A percentile compares a stretch with the other conserved stretches of the same genome.
Evolutionary conservation across 495 filamentous ascomycete genomes (phyloP).

Genomic region (Talaromyces adpressus): DNA sequence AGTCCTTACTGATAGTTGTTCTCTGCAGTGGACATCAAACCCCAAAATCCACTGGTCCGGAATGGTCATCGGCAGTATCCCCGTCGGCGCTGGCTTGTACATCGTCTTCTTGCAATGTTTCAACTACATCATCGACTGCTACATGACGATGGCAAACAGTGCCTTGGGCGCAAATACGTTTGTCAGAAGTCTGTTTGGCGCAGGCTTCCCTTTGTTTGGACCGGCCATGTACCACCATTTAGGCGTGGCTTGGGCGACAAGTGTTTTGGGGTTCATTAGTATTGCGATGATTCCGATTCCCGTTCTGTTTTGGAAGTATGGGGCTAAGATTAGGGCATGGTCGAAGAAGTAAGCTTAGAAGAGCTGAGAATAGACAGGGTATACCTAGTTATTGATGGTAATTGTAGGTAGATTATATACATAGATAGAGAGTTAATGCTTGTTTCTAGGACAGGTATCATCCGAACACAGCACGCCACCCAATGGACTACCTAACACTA

Average conservation of each 20-base stretch:
- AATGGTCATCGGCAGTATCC: conserved; percentile 43
- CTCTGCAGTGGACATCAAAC: conserved; percentile 34
- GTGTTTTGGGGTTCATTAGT: conserved; percentile 36
- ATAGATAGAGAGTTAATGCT: neutral
- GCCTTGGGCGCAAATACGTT: conserved; percentile 60
- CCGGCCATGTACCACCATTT: conserved; percentile 31
- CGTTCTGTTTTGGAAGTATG: conserved; percentile 28
- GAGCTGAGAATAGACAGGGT: neutral
- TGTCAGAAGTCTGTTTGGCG: conserved; percentile 54
- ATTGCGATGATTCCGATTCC: conserved; percentile 35
- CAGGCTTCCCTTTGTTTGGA: conserved; percentile 41
- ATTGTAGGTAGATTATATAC: neutral
- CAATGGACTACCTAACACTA: neutral
- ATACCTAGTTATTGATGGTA: neutral
- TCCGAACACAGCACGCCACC: too few species aligned
- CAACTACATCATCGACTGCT: conserved; percentile 74
- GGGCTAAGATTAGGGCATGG: conserved; percentile 23
- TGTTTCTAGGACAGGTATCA: too few species aligned
- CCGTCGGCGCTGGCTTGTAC: conserved; percentile 63
- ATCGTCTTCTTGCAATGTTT: conserved; percentile 61
- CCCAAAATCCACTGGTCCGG: conserved; percentile 26
- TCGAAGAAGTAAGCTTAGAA: neutral
- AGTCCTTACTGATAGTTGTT: neutral
- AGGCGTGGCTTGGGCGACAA: conserved; percentile 38
- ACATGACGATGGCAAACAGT: conserved; percentile 61